Percentiles rank a stretch among this genome's conserved stretches.
Conservation (phyloP, 148 eudicot genomes). For the Fallopia convolvulus region DNA sequence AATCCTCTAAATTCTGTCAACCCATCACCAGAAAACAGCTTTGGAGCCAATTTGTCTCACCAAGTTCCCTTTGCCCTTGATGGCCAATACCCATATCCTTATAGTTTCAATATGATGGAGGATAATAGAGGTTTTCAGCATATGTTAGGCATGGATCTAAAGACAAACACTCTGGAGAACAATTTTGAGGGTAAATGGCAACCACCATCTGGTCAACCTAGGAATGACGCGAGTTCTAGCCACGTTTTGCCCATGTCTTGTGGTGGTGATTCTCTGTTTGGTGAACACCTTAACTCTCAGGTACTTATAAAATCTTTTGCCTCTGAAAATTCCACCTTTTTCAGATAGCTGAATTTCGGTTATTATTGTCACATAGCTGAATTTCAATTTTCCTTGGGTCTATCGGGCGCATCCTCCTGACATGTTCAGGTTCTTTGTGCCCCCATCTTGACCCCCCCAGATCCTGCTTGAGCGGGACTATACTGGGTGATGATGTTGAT, state of each 20-base stretch:
- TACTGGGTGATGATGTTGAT: no score
- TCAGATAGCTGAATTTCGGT: background rate
- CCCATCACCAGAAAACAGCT: background rate
- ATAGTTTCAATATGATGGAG: background rate
- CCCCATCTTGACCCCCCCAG: no score
- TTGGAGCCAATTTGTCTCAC: background rate
- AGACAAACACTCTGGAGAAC: background rate
- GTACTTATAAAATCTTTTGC: background rate
- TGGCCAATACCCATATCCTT: slow-evolving; percentile 8
- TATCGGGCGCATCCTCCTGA: no score
- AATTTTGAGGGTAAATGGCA: background rate
- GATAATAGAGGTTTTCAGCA: background rate
- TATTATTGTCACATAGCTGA: no score
- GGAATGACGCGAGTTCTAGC: slow-evolving; percentile 1
- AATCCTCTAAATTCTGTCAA: background rate
- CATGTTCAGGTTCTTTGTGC: no score
- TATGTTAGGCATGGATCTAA: background rate
- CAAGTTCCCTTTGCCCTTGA: background rate
- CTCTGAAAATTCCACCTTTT: background rate
- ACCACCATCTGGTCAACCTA: background rate
- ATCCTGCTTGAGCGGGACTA: no score
- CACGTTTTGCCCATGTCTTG: background rate
- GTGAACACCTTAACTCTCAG: slow-evolving; percentile 1
- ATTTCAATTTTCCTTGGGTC: no score
- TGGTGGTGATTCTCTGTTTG: background rate